Conservation (phyloP, 805 yeast genomes). For the Gaillardinia entomophila region DNA sequence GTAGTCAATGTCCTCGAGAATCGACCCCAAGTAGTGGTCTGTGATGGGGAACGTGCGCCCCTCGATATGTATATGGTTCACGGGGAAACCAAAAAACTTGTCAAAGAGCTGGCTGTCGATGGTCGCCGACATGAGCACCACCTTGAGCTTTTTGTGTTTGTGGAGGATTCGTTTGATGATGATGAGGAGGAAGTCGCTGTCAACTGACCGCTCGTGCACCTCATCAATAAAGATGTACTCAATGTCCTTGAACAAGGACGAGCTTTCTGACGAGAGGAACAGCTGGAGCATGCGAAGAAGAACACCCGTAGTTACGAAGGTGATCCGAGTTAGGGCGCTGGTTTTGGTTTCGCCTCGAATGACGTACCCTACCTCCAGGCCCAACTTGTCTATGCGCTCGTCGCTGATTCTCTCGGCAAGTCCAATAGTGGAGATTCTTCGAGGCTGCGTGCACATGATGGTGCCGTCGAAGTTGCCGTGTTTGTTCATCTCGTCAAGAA, state of each 20-base stretch:
- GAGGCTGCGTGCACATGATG: conserved; percentile 88
- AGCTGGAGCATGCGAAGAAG: conserved; percentile 77
- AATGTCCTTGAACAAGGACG: conserved; percentile 44
- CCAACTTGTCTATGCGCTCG: conserved; percentile 62
- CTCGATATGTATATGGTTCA: conserved; percentile 72
- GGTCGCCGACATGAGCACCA: conserved; percentile 92
- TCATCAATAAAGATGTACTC: conserved; percentile 83
- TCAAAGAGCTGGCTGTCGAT: conserved; percentile 67
- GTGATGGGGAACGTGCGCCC: conserved; percentile 92
- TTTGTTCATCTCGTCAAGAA: conserved; percentile 59
- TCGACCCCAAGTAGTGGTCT: conserved; percentile 66
- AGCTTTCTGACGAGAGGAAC: conserved; percentile 23
- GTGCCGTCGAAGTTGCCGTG: conserved; percentile 47
- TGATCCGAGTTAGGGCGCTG: conserved; percentile 54
- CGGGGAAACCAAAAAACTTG: conserved; percentile 49
- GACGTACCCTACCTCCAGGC: conserved; percentile 80
- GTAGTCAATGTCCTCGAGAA: conserved; percentile 55
- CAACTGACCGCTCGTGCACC: conserved; percentile 94
- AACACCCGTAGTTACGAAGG: conserved; percentile 91
- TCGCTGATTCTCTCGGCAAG: conserved; percentile 88
- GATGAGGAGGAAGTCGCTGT: conserved; percentile 78
- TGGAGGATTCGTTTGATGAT: conserved; percentile 59
- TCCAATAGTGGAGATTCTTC: conserved; percentile 93
- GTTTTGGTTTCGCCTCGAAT: conserved; percentile 87
- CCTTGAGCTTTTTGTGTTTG: conserved; percentile 49